Evolutionary conservation across 441 rosid genomes (phyloP), one percentile per base, ranked within the genome.

Genomic region (Pelargonium australe): DNA sequence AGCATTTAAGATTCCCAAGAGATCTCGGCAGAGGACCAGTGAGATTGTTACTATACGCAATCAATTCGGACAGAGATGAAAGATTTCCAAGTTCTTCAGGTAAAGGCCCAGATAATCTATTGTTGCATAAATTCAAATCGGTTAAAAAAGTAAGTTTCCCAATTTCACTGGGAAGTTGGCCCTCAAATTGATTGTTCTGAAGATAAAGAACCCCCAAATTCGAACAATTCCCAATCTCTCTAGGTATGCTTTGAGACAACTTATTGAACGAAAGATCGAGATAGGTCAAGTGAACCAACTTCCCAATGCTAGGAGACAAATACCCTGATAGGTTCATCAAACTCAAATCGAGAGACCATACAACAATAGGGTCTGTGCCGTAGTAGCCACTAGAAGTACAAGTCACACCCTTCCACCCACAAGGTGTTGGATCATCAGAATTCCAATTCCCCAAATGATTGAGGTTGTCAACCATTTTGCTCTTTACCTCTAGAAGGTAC

Each of bases 31-130:
- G 73, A 4, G 96, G 85, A 23, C 97, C 99, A 2, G 85, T 81
- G 71, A 95, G 76, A 77, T 90, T 88, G 82, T 95, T 95, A 34
- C 91, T 88, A 78, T 82, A 95, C 63, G 94, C 96, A 74, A 89
- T 89, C 82, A 91, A 83, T 78, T 95, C 97, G 47, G 81, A 80
- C 77, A 95, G 74, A 5, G 85, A 83, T 13, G 83, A 69, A 69
- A 91, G 69, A 68, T 80, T 78, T 13, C 99, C 99, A 67, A 95
- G 68, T 76, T 86, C 96, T 76, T 88, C 90, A 0, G 95, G 97
- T 53, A 95, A 49, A 57, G 86, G 76, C 77, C 97, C 96, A 0
- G 97, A 86, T 65, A 95, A 71, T 79, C 78, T 82, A 81, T 95
- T 95, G 67, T 95, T 91, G 80, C 92, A 85, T 69, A 95, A 80